Conservation (phyloP, 2,329 filamentous ascomycete genomes). For the Paracorniculantispora psalliotae region DNA sequence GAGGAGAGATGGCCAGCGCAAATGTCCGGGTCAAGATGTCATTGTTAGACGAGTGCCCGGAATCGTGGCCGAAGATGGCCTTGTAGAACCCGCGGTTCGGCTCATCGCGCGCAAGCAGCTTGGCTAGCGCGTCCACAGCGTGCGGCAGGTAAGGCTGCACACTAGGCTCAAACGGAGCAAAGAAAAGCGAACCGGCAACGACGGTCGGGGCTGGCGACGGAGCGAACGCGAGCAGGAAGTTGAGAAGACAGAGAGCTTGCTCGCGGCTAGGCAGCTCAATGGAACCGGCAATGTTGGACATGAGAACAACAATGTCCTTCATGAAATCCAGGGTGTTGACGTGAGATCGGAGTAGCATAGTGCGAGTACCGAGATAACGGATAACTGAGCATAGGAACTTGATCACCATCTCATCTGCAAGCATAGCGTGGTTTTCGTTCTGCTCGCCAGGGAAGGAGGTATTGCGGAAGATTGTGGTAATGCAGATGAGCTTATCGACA, state of each 20-base stretch:
- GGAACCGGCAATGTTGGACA: slow-evolving; percentile 81
- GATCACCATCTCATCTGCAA: slow-evolving; percentile 73
- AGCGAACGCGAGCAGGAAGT: slow-evolving; percentile 87
- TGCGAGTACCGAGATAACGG: slow-evolving; percentile 80
- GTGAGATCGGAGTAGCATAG: slow-evolving; percentile 76
- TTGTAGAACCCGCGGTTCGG: slow-evolving; percentile 85
- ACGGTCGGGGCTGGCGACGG: slow-evolving; percentile 66
- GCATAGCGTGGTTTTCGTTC: slow-evolving; percentile 61
- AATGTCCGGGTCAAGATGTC: slow-evolving; percentile 86
- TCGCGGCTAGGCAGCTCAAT: slow-evolving; percentile 81
- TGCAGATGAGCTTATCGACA: slow-evolving; percentile 80
- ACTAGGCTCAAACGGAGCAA: slow-evolving; percentile 73
- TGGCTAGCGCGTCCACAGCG: slow-evolving; percentile 85
- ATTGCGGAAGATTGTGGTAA: slow-evolving; percentile 89
- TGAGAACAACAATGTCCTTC: slow-evolving; percentile 85
- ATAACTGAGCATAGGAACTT: slow-evolving; percentile 82
- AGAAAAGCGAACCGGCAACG: slow-evolving; percentile 58
- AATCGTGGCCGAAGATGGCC: slow-evolving; percentile 71
- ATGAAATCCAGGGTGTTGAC: slow-evolving; percentile 91
- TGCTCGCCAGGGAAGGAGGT: slow-evolving; percentile 69
- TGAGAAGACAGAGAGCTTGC: slow-evolving; percentile 78
- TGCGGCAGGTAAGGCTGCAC: slow-evolving; percentile 84
- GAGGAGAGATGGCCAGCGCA: slow-evolving; percentile 75
- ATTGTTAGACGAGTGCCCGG: slow-evolving; percentile 55
- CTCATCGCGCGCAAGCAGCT: slow-evolving; percentile 86